Percentiles rank a stretch among this genome's conserved stretches.
phyloP scores from a whole-genome alignment of 2,329 filamentous ascomycete species.

The Penicillium sp. region DNA sequence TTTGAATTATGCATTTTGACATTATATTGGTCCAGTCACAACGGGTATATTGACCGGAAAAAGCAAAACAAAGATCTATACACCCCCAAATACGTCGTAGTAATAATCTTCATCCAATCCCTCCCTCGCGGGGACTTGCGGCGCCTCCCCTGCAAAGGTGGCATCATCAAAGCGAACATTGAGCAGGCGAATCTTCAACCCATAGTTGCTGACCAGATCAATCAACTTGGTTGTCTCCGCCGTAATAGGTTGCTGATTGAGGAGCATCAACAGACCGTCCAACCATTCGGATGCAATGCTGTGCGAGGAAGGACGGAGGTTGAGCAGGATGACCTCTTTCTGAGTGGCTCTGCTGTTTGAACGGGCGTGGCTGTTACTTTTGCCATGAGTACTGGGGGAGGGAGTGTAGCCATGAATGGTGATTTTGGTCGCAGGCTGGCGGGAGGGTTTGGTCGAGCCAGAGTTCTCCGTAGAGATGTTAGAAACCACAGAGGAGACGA shows the following conservation, averaged over 20 bases:
- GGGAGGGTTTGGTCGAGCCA: constrained; percentile 49
- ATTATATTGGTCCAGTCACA: constrained; percentile 1
- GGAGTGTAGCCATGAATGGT: constrained; percentile 76
- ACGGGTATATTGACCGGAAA: constrained; percentile 12
- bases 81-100: constrained; percentile 69
- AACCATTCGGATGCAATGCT: constrained; percentile 93
- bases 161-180: constrained; percentile 89
- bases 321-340: constrained; percentile 74
- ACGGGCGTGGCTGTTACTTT: constrained; percentile 32
- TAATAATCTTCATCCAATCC: constrained; percentile 91
- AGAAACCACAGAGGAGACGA: constrained; percentile 89
- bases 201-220: constrained; percentile 82
- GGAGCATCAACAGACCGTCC: constrained; percentile 89
- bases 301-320: constrained; percentile 78
- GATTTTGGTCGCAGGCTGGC: constrained; percentile 70
- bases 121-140: constrained; percentile 76
- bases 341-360: constrained; percentile 37
- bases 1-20: background rate
- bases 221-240: constrained; percentile 91
- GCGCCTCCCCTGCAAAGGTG: constrained; percentile 66
- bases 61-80: constrained; percentile 14
- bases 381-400: constrained; percentile 37
- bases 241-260: constrained; percentile 96
- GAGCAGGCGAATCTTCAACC: constrained; percentile 85
- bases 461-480: constrained; percentile 73